Evolutionary conservation across 164 flowering plant genomes (phyloP).

Genomic region (Nelumbo lutea): DNA sequence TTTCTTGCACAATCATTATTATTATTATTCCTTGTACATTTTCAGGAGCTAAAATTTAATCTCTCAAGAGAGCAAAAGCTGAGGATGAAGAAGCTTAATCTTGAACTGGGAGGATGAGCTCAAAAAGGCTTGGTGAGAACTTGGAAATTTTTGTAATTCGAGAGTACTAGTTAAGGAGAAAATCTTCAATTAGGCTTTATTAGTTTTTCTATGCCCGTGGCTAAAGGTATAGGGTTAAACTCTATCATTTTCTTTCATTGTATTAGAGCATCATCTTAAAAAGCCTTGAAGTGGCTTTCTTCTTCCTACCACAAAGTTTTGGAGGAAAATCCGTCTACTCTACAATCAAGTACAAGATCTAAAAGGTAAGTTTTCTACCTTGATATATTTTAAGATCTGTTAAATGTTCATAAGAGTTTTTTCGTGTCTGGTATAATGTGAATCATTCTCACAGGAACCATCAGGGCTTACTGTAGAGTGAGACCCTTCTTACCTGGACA

Average conservation of each 20-base stretch:
- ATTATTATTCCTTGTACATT: background rate
- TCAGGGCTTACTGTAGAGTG: slow-evolving; percentile 84
- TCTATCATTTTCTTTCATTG: slow-evolving; percentile 7
- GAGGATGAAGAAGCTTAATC: slow-evolving; percentile 38
- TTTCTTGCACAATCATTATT: background rate
- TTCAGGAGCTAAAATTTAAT: slow-evolving; percentile 54
- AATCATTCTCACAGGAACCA: slow-evolving; percentile 53
- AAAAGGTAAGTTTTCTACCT: slow-evolving; percentile 44
- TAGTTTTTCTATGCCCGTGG: no score
- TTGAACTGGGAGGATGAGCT: slow-evolving; percentile 57
- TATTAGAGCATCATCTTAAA: slow-evolving; percentile 49
- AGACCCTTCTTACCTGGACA: slow-evolving; percentile 71
- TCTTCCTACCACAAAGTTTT: slow-evolving; percentile 69
- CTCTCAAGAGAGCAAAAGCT: slow-evolving; percentile 36
- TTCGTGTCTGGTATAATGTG: background rate
- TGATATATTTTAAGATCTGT: background rate
- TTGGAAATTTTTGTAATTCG: background rate
- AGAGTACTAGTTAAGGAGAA: background rate
- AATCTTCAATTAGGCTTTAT: no score
- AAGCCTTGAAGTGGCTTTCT: slow-evolving; percentile 54
- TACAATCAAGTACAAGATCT: slow-evolving; percentile 92
- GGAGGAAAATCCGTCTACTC: slow-evolving; percentile 72
- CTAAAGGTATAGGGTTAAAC: no score
- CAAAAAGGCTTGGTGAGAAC: slow-evolving; percentile 53
- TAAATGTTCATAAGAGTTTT: background rate